Conservation (phyloP, 805 yeast genomes). For the Hanseniaspora valbyensis region DNA sequence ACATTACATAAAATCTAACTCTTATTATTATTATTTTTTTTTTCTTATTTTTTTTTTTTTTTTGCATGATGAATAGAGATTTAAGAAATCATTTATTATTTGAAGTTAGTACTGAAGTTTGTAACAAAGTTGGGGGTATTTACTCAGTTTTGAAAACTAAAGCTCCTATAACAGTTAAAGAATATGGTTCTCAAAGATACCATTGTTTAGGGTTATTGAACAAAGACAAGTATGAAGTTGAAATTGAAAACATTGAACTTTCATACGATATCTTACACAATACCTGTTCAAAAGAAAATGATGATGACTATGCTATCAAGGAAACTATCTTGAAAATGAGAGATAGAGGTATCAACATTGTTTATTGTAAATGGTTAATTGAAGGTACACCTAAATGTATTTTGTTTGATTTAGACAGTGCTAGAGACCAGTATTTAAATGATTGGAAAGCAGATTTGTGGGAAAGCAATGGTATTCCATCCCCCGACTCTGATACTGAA, state of each 20-base stretch:
- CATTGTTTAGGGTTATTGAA: conserved; percentile 79
- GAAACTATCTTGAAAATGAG: conserved; percentile 67
- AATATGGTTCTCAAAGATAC: conserved; percentile 69
- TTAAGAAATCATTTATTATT: conserved; percentile 76
- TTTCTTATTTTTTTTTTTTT: background rate
- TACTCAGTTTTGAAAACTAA: conserved; percentile 92
- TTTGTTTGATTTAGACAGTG: conserved; percentile 70
- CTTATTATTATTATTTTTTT: background rate
- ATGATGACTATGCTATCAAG: conserved; percentile 34
- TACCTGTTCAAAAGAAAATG: conserved; percentile 11
- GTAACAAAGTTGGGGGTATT: conserved; percentile 95
- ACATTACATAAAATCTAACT: too few species aligned
- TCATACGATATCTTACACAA: conserved; percentile 34
- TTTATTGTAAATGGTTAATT: conserved; percentile 92
- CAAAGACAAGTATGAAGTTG: conserved; percentile 60
- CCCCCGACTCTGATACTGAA: conserved; percentile 80
- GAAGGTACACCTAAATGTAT: conserved; percentile 95
- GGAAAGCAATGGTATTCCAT: conserved; percentile 84
- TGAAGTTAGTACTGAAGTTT: conserved; percentile 95
- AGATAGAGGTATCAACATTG: conserved; percentile 65
- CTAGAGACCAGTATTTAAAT: conserved; percentile 42
- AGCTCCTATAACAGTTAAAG: conserved; percentile 93
- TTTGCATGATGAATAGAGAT: conserved; percentile 56
- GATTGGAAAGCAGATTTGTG: conserved; percentile 95
- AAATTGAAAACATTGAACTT: conserved; percentile 65